A percentile compares a stretch with the other conserved stretches of the same genome.
Evolutionary conservation across 1,284 basidiomycete species (phyloP).

Genomic region (Xerocomus amazonicus): DNA sequence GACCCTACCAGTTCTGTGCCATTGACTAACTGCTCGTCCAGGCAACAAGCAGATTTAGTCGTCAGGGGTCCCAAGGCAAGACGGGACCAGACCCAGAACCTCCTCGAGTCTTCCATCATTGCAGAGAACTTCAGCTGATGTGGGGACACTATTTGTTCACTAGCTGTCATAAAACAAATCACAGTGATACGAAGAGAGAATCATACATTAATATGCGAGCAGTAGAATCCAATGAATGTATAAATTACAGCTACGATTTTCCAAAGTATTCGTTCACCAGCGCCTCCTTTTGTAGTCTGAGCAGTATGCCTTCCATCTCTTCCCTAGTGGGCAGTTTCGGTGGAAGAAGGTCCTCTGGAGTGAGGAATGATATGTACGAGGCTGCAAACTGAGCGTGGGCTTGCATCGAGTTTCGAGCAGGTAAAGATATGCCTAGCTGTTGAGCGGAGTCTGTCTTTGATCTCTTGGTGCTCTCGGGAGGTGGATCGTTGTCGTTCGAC

Average conservation of each 20-base stretch:
- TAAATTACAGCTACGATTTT: slow-evolving; percentile 21
- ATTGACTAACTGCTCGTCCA: slow-evolving; percentile 28
- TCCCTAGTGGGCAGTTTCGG: slow-evolving; percentile 72
- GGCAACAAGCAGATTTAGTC: slow-evolving; percentile 66
- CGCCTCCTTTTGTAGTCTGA: slow-evolving; percentile 78
- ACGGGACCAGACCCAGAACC: slow-evolving; percentile 20
- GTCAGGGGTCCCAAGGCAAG: slow-evolving; percentile 44
- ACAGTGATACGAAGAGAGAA: background rate
- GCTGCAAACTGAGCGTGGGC: slow-evolving; percentile 57
- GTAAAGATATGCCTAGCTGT: slow-evolving; percentile 10
- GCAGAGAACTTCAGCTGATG: slow-evolving; percentile 16
- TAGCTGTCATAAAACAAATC: background rate
- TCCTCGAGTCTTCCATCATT: slow-evolving; percentile 16
- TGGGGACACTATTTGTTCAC: background rate
- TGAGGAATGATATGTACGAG: slow-evolving; percentile 73
- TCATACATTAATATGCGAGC: background rate
- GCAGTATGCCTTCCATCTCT: slow-evolving; percentile 78
- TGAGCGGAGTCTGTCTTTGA: slow-evolving; percentile 14
- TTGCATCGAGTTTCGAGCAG: slow-evolving; percentile 32
- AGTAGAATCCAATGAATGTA: slow-evolving; percentile 9
- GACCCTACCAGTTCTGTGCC: background rate
- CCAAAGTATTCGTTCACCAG: slow-evolving; percentile 80
- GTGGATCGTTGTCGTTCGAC: slow-evolving; percentile 9
- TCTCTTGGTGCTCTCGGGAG: slow-evolving; percentile 20
- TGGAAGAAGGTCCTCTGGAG: slow-evolving; percentile 65